These are phyloP conservation scores for Xylaria longipes DNA, from an alignment of 495 filamentous ascomycete species.

Conservation along the genomic window DNA sequence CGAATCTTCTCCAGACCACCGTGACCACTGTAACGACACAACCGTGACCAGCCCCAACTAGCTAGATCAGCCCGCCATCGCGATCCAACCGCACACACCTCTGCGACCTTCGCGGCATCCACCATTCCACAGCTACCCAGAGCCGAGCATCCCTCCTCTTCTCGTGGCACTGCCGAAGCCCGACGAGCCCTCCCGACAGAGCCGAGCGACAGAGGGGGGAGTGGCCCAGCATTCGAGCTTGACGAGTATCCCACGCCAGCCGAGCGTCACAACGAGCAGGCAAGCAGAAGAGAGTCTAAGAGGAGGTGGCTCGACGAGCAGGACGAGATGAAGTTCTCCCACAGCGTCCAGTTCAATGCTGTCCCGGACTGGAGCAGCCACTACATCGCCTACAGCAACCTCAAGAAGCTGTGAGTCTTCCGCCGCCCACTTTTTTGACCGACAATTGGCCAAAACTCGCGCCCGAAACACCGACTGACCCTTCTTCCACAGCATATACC, in stretches of 20 bases:
- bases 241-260: conserved; percentile 34
- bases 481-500: conserved; percentile 72
- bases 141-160: conserved; percentile 49
- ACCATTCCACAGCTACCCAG: conserved; percentile 46
- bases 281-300: conserved; percentile 55
- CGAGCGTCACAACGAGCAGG: conserved; percentile 22
- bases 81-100: neutral
- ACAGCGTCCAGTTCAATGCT: conserved; percentile 99
- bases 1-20: conserved; percentile 2
- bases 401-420: conserved; percentile 89
- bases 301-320: conserved; percentile 63
- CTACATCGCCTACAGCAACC: conserved; percentile 97
- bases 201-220: conserved; percentile 51
- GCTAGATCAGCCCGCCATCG: neutral
- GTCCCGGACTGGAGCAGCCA: conserved; percentile 98
- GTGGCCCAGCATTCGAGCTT: conserved; percentile 46
- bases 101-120: conserved; percentile 15
- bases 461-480: conserved; percentile 6
- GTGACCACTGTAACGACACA: neutral
- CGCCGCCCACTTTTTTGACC: neutral
- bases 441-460: too few relatives aligned
- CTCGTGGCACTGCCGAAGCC: conserved; percentile 37
- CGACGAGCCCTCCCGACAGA: conserved; percentile 32
- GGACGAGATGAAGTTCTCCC: conserved; percentile 99
- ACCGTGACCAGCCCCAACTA: neutral